Percentiles rank a stretch among this genome's conserved stretches.
These are phyloP conservation scores for Jacaranda copaia DNA, from an alignment of 257 asterid genomes.

Conservation along the genomic window DNA sequence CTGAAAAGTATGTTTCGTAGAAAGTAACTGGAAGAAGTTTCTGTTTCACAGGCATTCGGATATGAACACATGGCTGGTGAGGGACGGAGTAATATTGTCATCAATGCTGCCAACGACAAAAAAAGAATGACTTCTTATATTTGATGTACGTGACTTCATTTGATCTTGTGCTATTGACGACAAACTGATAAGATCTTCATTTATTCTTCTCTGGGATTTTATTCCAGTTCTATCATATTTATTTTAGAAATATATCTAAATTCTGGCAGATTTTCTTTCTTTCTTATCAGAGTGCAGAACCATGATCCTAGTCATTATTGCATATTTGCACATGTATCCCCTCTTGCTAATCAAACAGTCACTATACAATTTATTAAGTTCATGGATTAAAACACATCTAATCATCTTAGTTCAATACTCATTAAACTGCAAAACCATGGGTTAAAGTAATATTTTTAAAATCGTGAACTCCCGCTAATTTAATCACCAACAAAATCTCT, in stretches of 20 bases:
- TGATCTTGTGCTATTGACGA: neutral
- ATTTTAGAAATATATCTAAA: neutral
- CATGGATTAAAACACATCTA: neutral
- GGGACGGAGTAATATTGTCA: neutral
- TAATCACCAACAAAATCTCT: neutral
- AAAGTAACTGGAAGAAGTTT: neutral
- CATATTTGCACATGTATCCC: neutral
- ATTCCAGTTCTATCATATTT: neutral
- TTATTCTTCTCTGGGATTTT: neutral
- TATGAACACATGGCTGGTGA: no score
- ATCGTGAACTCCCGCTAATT: constrained; percentile 5
- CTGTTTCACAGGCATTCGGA: neutral
- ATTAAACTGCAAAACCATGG: no score
- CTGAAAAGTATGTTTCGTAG: neutral
- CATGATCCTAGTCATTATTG: neutral
- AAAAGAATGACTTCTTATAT: neutral
- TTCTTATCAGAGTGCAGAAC: constrained; percentile 10
- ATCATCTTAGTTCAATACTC: neutral
- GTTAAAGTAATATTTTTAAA: neutral
- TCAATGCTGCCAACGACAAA: neutral
- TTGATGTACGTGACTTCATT: neutral
- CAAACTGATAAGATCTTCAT: constrained; percentile 24
- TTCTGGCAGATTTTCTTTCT: neutral
- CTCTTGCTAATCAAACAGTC: constrained; percentile 22
- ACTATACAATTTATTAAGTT: constrained; percentile 9